phyloP scores from a whole-genome alignment of 306 rosid species.

The Fragaria vesca region DNA sequence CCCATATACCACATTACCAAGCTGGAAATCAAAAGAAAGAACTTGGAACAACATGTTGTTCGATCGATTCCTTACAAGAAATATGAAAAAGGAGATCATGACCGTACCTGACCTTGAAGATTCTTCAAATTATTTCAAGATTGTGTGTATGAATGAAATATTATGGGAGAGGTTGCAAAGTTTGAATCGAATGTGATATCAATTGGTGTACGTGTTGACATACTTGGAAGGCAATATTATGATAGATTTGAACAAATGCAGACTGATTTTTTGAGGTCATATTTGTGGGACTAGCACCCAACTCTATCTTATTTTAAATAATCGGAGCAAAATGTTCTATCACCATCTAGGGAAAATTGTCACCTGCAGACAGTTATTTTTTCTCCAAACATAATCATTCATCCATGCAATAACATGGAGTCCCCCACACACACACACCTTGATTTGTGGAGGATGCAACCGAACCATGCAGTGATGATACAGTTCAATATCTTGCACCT shows the following conservation, averaged over 20 bases:
- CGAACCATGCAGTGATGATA: not conserved
- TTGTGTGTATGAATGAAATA: not conserved
- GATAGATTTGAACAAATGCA: conserved; percentile 36
- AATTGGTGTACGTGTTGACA: not conserved
- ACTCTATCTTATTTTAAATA: conserved; percentile 30
- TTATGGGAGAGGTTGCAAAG: not conserved
- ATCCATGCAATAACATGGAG: conserved; percentile 9
- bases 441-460: not conserved
- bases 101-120: not conserved
- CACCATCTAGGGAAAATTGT: conserved; percentile 33
- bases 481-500: no score
- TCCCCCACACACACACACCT: not conserved
- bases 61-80: not conserved
- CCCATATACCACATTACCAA: not conserved
- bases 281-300: conserved; percentile 34
- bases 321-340: conserved; percentile 12
- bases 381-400: conserved; percentile 54
- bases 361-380: conserved; percentile 14
- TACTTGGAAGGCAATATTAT: conserved; percentile 30
- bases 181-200: conserved; percentile 12
- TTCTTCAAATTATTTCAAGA: not conserved
- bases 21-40: not conserved
- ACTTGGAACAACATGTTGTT: not conserved
- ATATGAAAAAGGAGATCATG: no score
- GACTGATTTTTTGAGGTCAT: conserved; percentile 21